Base-by-base conservation (phyloP, 2,329 filamentous ascomycete genomes). In the Colletotrichum filicis region DNA sequence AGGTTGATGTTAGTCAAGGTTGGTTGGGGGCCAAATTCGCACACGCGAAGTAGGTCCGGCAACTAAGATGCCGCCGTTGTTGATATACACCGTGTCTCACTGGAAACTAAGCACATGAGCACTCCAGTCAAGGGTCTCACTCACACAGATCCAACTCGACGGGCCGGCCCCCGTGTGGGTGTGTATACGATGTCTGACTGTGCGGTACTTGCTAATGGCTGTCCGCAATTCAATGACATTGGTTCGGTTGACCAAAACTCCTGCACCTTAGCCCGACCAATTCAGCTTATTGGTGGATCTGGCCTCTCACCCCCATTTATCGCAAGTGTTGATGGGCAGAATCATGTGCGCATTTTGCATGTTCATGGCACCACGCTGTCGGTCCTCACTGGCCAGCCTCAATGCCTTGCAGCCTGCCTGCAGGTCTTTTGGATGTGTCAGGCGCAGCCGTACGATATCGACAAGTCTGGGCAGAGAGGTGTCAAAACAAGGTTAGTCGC, bases 401-500 rank as follows among this genome's bases (percentile, higher is more conserved):
- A 49, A 70, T 61, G 56, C 60, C 60, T 59, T 52, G 66, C 71
- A 53, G 56, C 46, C 22, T 46, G 24, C 28, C 70, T 66, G 66
- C 60, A 71, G 57, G 53, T 53, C 30, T 61, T 61, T 24, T n/a
- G 66, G 71, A 70, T 60, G 71, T 61, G 71, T 71, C 66, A 71
- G 71, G 66, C 71, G 71, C 60, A 26, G 66, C 56, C 37, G 71
- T 66, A 60, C 66, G 14, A 66, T 46, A 46, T 53, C 49, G n/a
- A 60, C 14, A 12, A 7, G 7, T 16, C 19, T 19, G n/a, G 8
- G 32, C 26, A 26, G 3, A 55, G 30, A 24, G 32, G 59, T 66
- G 60, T 73, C 66, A 61, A 61, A 73, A 73, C 66, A 73, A 71
- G 66, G 71, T 71, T 71, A 71, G 71, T 71, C 71, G 49, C 71